These are phyloP conservation scores for Iris pallida DNA, from an alignment of 116 monocot species.

Conservation along the genomic window DNA sequence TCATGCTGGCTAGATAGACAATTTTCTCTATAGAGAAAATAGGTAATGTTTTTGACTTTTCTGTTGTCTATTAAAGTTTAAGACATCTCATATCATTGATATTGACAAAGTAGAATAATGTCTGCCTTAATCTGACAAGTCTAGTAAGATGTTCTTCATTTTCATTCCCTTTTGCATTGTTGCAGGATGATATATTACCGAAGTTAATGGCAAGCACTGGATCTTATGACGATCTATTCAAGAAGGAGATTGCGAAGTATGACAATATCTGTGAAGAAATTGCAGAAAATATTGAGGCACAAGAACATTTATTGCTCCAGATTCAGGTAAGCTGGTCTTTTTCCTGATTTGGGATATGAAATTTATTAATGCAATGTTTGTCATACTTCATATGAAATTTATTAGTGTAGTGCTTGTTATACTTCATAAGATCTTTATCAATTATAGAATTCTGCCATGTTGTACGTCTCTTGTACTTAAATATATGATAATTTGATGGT, in stretches of 20 bases:
- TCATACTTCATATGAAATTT: neutral
- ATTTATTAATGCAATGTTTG: neutral
- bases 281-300: slow-evolving; percentile 82
- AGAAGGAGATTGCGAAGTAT: slow-evolving; percentile 90
- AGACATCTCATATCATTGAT: no score
- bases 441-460: neutral
- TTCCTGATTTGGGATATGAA: neutral
- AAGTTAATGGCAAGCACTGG: slow-evolving; percentile 86
- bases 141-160: neutral
- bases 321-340: slow-evolving; percentile 52
- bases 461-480: neutral
- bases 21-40: neutral
- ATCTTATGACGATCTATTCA: slow-evolving; percentile 86
- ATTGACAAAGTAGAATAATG: neutral
- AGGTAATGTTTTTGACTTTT: neutral
- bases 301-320: slow-evolving; percentile 77
- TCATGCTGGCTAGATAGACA: no score
- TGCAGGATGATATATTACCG: slow-evolving; percentile 87
- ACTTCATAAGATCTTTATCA: no score
- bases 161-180: neutral
- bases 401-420: neutral
- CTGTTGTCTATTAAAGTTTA: neutral
- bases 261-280: slow-evolving; percentile 83
- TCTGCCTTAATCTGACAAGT: neutral
- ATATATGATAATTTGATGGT: neutral